Conservation (phyloP, 805 yeast genomes). For the Maudiozyma bulderi region DNA sequence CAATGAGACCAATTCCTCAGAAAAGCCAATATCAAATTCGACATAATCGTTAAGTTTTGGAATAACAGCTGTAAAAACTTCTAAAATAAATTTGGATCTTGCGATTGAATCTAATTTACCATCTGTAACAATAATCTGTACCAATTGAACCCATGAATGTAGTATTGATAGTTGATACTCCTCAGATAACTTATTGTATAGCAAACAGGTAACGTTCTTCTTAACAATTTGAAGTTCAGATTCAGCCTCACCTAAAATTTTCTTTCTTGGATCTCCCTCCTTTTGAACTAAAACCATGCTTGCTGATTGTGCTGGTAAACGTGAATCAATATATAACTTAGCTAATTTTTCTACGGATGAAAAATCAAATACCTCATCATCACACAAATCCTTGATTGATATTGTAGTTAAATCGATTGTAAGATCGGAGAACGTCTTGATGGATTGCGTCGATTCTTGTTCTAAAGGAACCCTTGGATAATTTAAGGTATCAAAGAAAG, state of each 20-base stretch:
- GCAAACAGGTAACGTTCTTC: slow-evolving; percentile 34
- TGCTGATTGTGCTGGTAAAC: neutral
- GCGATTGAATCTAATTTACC: slow-evolving; percentile 37
- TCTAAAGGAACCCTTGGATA: slow-evolving; percentile 37
- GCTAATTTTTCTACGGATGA: slow-evolving; percentile 32
- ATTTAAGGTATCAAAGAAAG: slow-evolving; percentile 63
- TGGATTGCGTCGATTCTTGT: slow-evolving; percentile 2
- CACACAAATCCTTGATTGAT: slow-evolving; percentile 18
- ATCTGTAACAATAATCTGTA: slow-evolving; percentile 63
- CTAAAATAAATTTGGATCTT: slow-evolving; percentile 59
- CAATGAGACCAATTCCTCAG: slow-evolving; percentile 69
- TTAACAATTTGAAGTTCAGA: slow-evolving; percentile 7
- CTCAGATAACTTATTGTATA: slow-evolving; percentile 40
- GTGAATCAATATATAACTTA: slow-evolving; percentile 17
- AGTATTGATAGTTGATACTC: slow-evolving; percentile 50
- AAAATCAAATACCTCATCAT: slow-evolving; percentile 35
- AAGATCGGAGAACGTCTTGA: slow-evolving; percentile 27
- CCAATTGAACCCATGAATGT: slow-evolving; percentile 76
- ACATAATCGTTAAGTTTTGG: slow-evolving; percentile 73
- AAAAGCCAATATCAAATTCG: slow-evolving; percentile 51
- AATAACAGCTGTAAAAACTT: slow-evolving; percentile 62
- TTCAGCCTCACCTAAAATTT: slow-evolving; percentile 7
- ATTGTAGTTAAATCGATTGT: slow-evolving; percentile 37
- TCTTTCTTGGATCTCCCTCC: neutral
- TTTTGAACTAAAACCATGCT: neutral